Evolutionary conservation across 1,284 basidiomycete genomes (phyloP), one percentile per base, ranked within the genome.

Genomic region (Heterobasidion annosum): DNA sequence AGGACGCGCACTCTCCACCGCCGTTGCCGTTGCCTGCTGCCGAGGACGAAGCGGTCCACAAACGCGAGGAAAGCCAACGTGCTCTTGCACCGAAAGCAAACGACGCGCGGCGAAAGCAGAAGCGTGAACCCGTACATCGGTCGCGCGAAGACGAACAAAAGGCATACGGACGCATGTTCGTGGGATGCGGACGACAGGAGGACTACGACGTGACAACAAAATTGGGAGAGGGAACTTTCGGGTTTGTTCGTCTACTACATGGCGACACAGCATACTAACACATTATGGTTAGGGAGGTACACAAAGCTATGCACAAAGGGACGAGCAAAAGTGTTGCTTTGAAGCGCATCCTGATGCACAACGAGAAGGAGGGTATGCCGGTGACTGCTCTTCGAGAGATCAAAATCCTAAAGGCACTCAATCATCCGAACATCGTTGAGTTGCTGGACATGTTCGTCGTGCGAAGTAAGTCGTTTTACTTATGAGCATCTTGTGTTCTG

Each of bases 371-470:
- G 67, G 96, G 94, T 52, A 90, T 97, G 81, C 93, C 94, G 1
- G 91, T 98, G 37, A 99, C 97, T 1, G 95, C 97, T 6, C 75
- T 98, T 13, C 85, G 97, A n/a, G 97, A 99, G 72, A 98, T 99
- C 73, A 96, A 96, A 68, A 92, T 98, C 55, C 75, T 99, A 53
- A 99, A 98, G 68, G 83, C 86, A 10, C 75, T 99, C 58, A 79
- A 83, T 19, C 95, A 99, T 64, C 79, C 85, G 0, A 89, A 87
- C 62, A 83, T 99, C 53, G 88, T 99, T 1, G 80, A 93, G 32
- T 84, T 98, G 47, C 69, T 94, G 54, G 94, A 98, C 68, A 97
- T 99, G 87, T 93, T 98, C 61, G 79, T 90, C 55, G 82, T 86
- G 34, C 73, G 78, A 63, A 86, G 85, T 84, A 63, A 58, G 82